These are phyloP conservation scores for Fusarium avenaceum DNA, from an alignment of 2,329 filamentous ascomycete species.

Conservation along the genomic window DNA sequence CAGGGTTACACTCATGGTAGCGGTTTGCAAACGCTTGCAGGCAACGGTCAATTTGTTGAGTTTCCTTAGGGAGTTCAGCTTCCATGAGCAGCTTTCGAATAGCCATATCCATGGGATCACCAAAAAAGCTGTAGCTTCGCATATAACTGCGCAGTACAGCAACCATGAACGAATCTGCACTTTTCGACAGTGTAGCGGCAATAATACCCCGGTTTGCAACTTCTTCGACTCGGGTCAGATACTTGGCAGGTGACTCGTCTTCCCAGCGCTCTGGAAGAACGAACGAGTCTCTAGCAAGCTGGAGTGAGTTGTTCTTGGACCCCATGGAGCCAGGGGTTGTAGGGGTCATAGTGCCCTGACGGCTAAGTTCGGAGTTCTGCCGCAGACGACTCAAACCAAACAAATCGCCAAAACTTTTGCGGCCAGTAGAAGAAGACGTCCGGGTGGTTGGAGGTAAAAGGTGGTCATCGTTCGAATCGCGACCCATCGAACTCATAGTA, in stretches of 20 bases:
- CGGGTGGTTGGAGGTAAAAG: constrained; percentile 76
- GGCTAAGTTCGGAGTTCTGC: constrained; percentile 81
- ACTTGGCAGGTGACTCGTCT: constrained; percentile 90
- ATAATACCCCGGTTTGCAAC: constrained; percentile 84
- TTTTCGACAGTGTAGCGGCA: constrained; percentile 86
- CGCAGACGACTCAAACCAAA: constrained; percentile 83
- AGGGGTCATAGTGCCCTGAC: constrained; percentile 77
- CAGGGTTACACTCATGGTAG: constrained; percentile 98
- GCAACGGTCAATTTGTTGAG: constrained; percentile 96
- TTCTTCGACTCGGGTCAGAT: constrained; percentile 86
- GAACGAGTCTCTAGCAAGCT: constrained; percentile 78
- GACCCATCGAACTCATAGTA: constrained; percentile 86
- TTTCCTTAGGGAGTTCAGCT: constrained; percentile 95
- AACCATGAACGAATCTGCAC: constrained; percentile 84
- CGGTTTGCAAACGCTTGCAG: constrained; percentile 94
- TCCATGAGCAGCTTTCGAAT: constrained; percentile 96
- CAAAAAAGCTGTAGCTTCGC: constrained; percentile 94
- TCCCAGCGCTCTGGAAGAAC: constrained; percentile 84
- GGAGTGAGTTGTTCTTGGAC: constrained; percentile 88
- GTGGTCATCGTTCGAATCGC: constrained; percentile 78
- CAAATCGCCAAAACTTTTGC: constrained; percentile 93
- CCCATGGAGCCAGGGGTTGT: constrained; percentile 76
- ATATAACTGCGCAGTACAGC: constrained; percentile 94
- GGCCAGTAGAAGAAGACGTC: constrained; percentile 88
- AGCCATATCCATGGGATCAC: constrained; percentile 98